Percentiles rank a stretch among this genome's conserved stretches.
Evolutionary conservation across 768 basidiomycete species (phyloP).

Genomic region (Suillus subaureus): DNA sequence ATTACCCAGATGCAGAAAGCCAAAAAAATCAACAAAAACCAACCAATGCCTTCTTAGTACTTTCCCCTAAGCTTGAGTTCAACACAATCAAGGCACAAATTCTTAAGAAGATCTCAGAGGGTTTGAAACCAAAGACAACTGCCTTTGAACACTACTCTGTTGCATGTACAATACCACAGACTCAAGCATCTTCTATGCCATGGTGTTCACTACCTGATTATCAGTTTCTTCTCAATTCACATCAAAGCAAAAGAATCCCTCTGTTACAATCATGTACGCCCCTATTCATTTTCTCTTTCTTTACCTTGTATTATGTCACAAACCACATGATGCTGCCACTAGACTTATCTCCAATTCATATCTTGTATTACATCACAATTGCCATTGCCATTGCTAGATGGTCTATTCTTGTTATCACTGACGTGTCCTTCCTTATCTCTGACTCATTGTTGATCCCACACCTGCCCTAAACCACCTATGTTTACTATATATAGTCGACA

Average conservation of each 20-base stretch:
- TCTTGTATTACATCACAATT: too few species aligned
- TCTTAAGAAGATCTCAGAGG: constrained; percentile 5
- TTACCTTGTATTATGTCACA: too few species aligned
- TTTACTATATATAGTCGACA: too few species aligned
- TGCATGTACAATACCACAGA: neutral
- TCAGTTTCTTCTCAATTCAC: neutral
- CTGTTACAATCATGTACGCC: neutral
- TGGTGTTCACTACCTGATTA: neutral
- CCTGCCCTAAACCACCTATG: too few species aligned
- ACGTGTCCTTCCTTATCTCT: too few species aligned
- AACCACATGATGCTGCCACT: too few species aligned
- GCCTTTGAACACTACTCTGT: neutral
- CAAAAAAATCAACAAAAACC: neutral
- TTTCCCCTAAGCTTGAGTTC: neutral
- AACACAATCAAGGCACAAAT: constrained; percentile 10
- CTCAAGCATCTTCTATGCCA: constrained; percentile 1
- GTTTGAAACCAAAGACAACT: neutral
- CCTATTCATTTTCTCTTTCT: too few species aligned
- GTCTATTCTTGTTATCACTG: too few species aligned
- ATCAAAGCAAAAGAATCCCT: constrained; percentile 4
- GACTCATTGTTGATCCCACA: too few species aligned
- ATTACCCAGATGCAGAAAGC: neutral
- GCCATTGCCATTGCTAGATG: too few species aligned
- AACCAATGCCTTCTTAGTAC: neutral
- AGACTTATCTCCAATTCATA: too few species aligned